phyloP scores from a whole-genome alignment of 2,329 filamentous ascomycete genomes.

The Claviceps fusiformis region DNA sequence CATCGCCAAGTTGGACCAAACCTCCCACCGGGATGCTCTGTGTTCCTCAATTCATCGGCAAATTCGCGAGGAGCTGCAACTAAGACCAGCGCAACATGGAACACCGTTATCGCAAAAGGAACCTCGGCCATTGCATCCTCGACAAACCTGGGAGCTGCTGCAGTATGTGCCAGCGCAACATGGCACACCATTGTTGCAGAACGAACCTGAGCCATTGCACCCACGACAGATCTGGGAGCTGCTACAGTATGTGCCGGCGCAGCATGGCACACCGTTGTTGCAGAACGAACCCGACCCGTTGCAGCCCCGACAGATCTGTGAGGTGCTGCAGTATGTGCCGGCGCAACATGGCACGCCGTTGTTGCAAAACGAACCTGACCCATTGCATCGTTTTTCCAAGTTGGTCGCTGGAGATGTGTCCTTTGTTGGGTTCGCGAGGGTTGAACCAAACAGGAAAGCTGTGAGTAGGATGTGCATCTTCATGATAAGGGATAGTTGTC shows the following conservation, averaged over 20 bases:
- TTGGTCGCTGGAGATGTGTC: background rate
- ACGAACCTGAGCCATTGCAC: background rate
- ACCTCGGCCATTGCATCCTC: background rate
- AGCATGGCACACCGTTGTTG: slow-evolving; percentile 6
- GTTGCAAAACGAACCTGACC: slow-evolving; percentile 4
- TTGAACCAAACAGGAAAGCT: background rate
- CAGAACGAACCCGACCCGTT: slow-evolving; percentile 3
- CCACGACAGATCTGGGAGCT: background rate
- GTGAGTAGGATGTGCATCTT: background rate
- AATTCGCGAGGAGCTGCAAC: slow-evolving; percentile 2
- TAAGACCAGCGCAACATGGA: slow-evolving; percentile 3
- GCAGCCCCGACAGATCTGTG: background rate
- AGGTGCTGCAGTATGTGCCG: slow-evolving; percentile 3
- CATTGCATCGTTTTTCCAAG: slow-evolving; percentile 3
- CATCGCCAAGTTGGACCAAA: too few species aligned
- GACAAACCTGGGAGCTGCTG: background rate
- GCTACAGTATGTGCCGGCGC: slow-evolving; percentile 3
- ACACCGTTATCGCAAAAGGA: slow-evolving; percentile 6
- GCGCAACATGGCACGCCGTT: slow-evolving; percentile 5
- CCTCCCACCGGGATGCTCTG: too few species aligned
- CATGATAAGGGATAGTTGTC: background rate
- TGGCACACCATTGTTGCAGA: slow-evolving; percentile 5
- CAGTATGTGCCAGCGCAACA: slow-evolving; percentile 5
- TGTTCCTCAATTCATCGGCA: background rate
- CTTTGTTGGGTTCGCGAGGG: background rate